These are phyloP conservation scores for Talaromyces sp. DNA, from an alignment of 2,329 filamentous ascomycete species.

Conservation along the genomic window DNA sequence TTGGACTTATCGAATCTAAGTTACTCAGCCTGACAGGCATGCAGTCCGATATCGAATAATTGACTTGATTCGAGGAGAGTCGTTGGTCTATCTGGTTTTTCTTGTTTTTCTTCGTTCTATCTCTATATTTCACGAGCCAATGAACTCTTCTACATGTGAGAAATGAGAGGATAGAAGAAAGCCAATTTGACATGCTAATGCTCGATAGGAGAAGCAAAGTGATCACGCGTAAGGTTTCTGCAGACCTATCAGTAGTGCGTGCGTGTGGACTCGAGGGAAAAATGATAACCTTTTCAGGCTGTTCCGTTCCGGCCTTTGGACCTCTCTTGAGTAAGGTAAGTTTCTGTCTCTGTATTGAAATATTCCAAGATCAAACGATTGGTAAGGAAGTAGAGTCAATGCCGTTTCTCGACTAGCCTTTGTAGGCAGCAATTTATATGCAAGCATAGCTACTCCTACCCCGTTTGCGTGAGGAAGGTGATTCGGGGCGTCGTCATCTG, in stretches of 20 bases:
- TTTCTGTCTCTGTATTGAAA: background rate
- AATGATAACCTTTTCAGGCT: background rate
- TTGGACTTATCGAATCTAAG: background rate
- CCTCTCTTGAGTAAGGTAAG: background rate
- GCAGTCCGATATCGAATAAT: background rate
- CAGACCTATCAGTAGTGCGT: background rate
- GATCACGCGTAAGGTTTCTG: conserved; percentile 3
- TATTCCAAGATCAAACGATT: background rate
- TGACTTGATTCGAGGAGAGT: background rate
- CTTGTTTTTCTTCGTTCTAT: background rate
- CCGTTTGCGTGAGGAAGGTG: background rate
- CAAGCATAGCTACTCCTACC: background rate
- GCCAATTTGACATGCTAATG: background rate
- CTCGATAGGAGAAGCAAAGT: background rate
- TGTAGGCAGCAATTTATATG: background rate
- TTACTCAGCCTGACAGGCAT: background rate
- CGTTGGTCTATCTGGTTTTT: background rate
- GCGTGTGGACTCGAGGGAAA: background rate
- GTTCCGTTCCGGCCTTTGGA: background rate
- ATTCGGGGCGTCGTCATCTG: background rate
- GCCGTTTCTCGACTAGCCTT: background rate
- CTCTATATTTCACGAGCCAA: background rate
- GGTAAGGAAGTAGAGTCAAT: background rate
- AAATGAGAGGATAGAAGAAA: background rate
- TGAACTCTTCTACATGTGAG: background rate